Evolutionary conservation across 2,329 filamentous ascomycete genomes (phyloP), one percentile per base, ranked within the genome.

Genomic region (Fusarium equiseti): DNA sequence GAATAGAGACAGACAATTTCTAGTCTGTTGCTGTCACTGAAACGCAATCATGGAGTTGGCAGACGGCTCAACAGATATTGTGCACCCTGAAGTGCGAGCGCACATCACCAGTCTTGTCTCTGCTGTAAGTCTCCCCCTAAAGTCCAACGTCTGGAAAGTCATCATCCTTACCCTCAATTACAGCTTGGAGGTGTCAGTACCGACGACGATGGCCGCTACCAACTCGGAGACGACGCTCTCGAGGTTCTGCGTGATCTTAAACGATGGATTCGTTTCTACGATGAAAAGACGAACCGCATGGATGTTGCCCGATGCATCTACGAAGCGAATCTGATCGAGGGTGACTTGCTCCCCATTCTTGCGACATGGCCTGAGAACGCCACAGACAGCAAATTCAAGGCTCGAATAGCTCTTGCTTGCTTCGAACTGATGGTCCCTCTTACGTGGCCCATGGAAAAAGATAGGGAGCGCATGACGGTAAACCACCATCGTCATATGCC

Each of bases 401-500:
- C 92, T 26, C 91, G 93, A 77, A 87, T 96, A 68, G 92, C 94
- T 5, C 84, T 98, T 72, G 92, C 94, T 59, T 97, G 94, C 81
- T 86, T 97, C 80, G 95, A 99, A 81, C 84, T 99, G 50, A 87
- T 99, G 77, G 93, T 97, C 2, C 94, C 95, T 7, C 83, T 99
- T 76, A 99, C 96, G 20, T 98, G 95, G 95, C 95, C 96, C 0
- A 86, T 97, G 76, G 93, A 97, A 67, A 88, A 90, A 73, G 90
- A 95, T 64, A 86, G 89, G 68, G 90, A 92, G 63, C 88, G 92
- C 76, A 95, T 96, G 88, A 98, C 94, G 6, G 85, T 94, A 74
- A 98, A 99, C 78, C 94, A 98, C 79, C 92, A 97, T 78, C 89
- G 94, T 61, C 96, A 99, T 81, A 88, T 95, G 43, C 94, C 96